Percentiles rank a stretch among this genome's conserved stretches.
phyloP scores from a whole-genome alignment of 2,329 filamentous ascomycete species.

The Scedosporium apiospermum region DNA sequence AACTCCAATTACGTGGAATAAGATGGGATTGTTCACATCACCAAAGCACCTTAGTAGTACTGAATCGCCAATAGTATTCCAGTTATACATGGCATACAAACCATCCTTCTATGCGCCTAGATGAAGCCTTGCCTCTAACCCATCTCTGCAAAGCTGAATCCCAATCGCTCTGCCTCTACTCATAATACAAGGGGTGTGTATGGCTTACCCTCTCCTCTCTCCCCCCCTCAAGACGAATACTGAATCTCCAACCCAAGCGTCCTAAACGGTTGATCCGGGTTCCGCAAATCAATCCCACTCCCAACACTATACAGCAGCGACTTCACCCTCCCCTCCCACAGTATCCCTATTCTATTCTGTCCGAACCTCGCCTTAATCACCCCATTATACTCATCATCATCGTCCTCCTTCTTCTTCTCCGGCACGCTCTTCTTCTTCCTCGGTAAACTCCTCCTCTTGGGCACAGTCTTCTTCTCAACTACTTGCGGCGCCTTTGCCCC shows the following conservation, averaged over 20 bases:
- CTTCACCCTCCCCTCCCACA: slow-evolving; percentile 92
- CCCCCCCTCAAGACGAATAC: slow-evolving; percentile 58
- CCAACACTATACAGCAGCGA: slow-evolving; percentile 88
- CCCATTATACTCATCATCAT: slow-evolving; percentile 63
- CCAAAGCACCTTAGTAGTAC: too few species aligned
- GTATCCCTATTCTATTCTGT: slow-evolving; percentile 73
- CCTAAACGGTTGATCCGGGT: slow-evolving; percentile 66
- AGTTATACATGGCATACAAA: neutral
- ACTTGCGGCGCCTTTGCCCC: slow-evolving; percentile 16
- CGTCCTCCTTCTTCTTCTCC: slow-evolving; percentile 15
- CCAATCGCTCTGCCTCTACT: too few species aligned
- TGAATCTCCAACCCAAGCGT: slow-evolving; percentile 71
- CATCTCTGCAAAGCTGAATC: neutral
- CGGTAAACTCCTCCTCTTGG: neutral
- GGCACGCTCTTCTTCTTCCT: neutral
- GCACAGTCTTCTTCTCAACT: slow-evolving; percentile 4
- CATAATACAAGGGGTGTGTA: too few species aligned
- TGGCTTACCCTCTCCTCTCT: neutral
- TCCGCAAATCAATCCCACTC: slow-evolving; percentile 71
- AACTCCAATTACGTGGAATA: too few species aligned
- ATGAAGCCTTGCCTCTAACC: neutral
- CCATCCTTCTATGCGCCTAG: neutral
- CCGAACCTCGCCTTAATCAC: slow-evolving; percentile 86
- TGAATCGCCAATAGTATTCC: neutral
- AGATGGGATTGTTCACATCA: too few species aligned